phyloP scores from a whole-genome alignment of 169 alveolate species.

The Plasmodium ovale region DNA sequence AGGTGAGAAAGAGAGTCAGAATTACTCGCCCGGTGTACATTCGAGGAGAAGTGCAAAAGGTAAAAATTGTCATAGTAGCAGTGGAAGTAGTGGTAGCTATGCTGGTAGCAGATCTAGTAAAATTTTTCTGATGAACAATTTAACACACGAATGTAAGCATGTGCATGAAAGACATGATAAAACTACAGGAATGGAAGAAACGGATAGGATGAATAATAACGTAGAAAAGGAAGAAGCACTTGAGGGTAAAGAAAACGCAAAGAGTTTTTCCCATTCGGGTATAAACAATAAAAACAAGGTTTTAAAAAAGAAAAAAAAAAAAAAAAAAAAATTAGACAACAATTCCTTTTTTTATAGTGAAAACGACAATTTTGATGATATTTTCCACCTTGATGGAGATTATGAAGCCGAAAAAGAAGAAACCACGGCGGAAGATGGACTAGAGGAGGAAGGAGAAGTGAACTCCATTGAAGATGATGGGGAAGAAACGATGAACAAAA shows the following conservation, averaged over 20 bases:
- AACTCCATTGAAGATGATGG: neutral
- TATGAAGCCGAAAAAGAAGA: slow-evolving; percentile 11
- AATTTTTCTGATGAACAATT: slow-evolving; percentile 30
- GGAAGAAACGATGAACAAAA: neutral
- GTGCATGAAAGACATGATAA: neutral
- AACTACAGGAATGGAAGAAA: neutral
- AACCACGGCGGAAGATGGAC: neutral
- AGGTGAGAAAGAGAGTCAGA: too few relatives aligned
- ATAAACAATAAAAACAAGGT: neutral
- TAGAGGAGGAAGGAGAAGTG: neutral
- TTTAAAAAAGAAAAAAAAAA: slow-evolving; percentile 3
- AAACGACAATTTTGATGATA: slow-evolving; percentile 45
- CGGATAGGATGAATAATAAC: neutral
- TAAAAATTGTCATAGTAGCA: too few relatives aligned
- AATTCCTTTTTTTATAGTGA: slow-evolving; percentile 26
- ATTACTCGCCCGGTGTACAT: too few relatives aligned
- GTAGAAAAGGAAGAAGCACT: neutral
- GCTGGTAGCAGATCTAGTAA: too few relatives aligned
- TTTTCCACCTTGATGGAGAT: slow-evolving; percentile 1
- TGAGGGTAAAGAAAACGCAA: neutral
- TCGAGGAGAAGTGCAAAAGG: too few relatives aligned
- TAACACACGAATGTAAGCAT: neutral
- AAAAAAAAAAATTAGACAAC: slow-evolving; percentile 20
- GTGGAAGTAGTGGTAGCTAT: too few relatives aligned
- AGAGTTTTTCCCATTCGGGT: too few relatives aligned